phyloP scores from a whole-genome alignment of 805 yeast species.

The Candida ovalis region DNA sequence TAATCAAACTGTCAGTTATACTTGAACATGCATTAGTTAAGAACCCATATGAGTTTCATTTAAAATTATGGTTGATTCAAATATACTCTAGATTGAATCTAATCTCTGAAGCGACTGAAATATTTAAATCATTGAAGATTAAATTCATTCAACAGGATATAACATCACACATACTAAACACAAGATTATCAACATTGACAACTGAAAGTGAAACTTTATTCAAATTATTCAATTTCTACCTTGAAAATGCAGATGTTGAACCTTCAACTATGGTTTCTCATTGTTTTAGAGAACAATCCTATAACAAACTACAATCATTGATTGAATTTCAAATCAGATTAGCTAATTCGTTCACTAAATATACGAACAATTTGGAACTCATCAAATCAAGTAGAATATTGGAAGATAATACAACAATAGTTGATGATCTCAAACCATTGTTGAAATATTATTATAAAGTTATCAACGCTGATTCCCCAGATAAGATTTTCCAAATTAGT shows the following conservation, averaged over 20 bases:
- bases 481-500: conserved; percentile 30
- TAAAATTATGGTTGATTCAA: conserved; percentile 66
- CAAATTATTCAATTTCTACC: conserved; percentile 46
- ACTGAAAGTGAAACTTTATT: conserved; percentile 32
- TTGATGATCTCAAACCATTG: conserved; percentile 9
- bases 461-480: conserved; percentile 15
- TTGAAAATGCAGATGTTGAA: conserved; percentile 47
- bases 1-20: conserved; percentile 42
- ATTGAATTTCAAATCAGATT: conserved; percentile 55
- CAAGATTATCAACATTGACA: conserved; percentile 43
- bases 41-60: conserved; percentile 72
- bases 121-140: conserved; percentile 54
- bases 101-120: conserved; percentile 42
- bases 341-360: conserved; percentile 44
- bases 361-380: conserved; percentile 33
- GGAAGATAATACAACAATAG: conserved; percentile 17
- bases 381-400: conserved; percentile 33
- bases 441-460: conserved; percentile 15
- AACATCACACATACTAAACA: conserved; percentile 48
- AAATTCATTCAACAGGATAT: conserved; percentile 78
- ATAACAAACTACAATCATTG: conserved; percentile 65
- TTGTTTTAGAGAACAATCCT: conserved; percentile 57
- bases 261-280: conserved; percentile 43
- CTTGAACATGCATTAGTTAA: conserved; percentile 51
- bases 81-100: conserved; percentile 59